Conservation (phyloP, 306 rosid species). For the Cotoneaster glaucophyllus region DNA sequence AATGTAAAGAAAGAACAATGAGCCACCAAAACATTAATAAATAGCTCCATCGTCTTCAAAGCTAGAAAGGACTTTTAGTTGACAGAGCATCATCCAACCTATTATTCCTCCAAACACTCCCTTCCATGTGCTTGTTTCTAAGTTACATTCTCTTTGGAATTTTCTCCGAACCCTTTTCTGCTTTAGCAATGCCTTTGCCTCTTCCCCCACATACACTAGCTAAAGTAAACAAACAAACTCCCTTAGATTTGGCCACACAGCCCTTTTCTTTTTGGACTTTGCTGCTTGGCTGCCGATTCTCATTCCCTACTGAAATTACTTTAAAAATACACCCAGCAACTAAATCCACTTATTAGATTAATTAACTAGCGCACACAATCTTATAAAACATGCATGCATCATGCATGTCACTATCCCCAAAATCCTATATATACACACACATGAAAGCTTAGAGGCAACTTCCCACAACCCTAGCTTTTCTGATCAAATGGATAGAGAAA, state of each 20-base stretch:
- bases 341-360: conserved; percentile 1
- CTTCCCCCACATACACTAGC: conserved; percentile 15
- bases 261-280: conserved; percentile 68
- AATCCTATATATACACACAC: background rate
- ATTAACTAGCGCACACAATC: conserved; percentile 10
- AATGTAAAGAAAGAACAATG: too few relatives aligned
- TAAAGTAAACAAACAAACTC: conserved; percentile 6
- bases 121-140: conserved; percentile 67
- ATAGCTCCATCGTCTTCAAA: too few relatives aligned
- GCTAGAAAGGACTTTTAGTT: too few relatives aligned
- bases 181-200: conserved; percentile 28
- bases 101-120: conserved; percentile 78
- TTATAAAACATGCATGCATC: background rate
- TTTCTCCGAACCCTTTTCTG: conserved; percentile 40
- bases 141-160: conserved; percentile 62
- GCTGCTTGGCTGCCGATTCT: conserved; percentile 56
- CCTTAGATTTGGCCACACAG: conserved; percentile 55
- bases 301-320: conserved; percentile 35
- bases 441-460: too few relatives aligned
- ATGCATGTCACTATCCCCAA: background rate
- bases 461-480: background rate
- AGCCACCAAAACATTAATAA: background rate
- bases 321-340: conserved; percentile 31
- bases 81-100: too few relatives aligned
- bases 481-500: conserved; percentile 47